Evolutionary conservation across 2,329 filamentous ascomycete species (phyloP).

Genomic region (Phyllosticta citrichinensis): DNA sequence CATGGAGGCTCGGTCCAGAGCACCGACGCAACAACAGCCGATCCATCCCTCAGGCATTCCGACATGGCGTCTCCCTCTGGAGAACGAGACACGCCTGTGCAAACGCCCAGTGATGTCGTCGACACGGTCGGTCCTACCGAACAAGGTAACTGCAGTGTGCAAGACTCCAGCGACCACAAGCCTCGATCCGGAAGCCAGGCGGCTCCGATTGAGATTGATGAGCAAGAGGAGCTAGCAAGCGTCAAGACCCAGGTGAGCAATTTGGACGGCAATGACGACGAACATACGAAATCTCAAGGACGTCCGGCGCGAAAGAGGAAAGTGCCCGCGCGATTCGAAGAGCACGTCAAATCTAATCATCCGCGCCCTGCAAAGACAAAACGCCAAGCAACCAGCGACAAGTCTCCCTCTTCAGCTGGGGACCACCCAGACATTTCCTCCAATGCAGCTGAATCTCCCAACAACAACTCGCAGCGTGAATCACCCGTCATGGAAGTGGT

Average conservation of each 20-base stretch:
- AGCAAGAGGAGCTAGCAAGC: not conserved
- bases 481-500: not conserved
- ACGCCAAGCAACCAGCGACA: not conserved
- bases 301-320: not conserved
- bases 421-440: not conserved
- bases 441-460: not conserved
- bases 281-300: not conserved
- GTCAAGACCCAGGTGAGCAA: not conserved
- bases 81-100: not conserved
- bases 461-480: not conserved
- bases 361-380: not conserved
- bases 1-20: not conserved
- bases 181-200: not conserved
- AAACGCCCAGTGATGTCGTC: not conserved
- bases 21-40: not conserved
- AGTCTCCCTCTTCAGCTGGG: not conserved
- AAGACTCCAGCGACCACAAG: not conserved
- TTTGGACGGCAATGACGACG: not conserved
- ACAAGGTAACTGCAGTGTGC: too few relatives aligned
- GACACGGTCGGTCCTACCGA: too few relatives aligned
- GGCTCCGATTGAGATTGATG: not conserved
- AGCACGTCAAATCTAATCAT: not conserved
- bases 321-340: not conserved
- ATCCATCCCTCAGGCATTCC: not conserved
- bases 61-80: not conserved